A percentile compares a stretch with the other conserved stretches of the same genome.
Evolutionary conservation across 768 basidiomycete species (phyloP).

Genomic region (Pulveroboletus frians): DNA sequence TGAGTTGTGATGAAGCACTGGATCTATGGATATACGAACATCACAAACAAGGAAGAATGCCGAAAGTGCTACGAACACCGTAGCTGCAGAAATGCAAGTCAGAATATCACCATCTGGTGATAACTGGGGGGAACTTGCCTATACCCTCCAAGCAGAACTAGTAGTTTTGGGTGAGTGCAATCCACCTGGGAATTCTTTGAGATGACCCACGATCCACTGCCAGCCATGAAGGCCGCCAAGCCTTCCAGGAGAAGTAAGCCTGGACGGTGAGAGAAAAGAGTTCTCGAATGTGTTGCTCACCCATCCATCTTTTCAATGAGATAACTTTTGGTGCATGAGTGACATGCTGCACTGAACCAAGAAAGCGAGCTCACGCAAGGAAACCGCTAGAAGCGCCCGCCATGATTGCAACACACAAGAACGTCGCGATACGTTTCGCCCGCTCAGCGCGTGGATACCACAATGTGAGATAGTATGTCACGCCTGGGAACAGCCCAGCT

Average conservation of each 20-base stretch:
- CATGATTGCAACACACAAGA: constrained; percentile 53
- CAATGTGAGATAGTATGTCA: constrained; percentile 42
- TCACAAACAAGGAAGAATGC: constrained; percentile 49
- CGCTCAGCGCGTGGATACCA: constrained; percentile 59
- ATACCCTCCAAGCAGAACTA: constrained; percentile 28
- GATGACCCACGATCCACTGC: constrained; percentile 34
- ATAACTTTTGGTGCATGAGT: constrained; percentile 26
- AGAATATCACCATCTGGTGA: neutral
- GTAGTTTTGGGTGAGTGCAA: neutral
- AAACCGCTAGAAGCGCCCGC: constrained; percentile 48
- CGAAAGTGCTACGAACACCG: constrained; percentile 10
- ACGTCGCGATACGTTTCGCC: constrained; percentile 50
- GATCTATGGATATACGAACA: constrained; percentile 26
- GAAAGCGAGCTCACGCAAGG: constrained; percentile 34
- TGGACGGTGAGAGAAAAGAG: neutral
- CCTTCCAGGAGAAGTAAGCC: constrained; percentile 5
- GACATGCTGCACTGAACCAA: neutral
- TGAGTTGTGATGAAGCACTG: neutral
- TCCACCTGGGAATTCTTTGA: neutral
- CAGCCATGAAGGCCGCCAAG: constrained; percentile 33
- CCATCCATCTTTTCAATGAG: constrained; percentile 33
- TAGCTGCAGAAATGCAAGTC: constrained; percentile 3
- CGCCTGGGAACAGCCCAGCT: constrained; percentile 38
- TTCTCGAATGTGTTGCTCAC: constrained; percentile 19
- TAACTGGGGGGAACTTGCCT: constrained; percentile 1